Evolutionary conservation across 1,284 basidiomycete genomes (phyloP).

Genomic region (Mixia osmundae): DNA sequence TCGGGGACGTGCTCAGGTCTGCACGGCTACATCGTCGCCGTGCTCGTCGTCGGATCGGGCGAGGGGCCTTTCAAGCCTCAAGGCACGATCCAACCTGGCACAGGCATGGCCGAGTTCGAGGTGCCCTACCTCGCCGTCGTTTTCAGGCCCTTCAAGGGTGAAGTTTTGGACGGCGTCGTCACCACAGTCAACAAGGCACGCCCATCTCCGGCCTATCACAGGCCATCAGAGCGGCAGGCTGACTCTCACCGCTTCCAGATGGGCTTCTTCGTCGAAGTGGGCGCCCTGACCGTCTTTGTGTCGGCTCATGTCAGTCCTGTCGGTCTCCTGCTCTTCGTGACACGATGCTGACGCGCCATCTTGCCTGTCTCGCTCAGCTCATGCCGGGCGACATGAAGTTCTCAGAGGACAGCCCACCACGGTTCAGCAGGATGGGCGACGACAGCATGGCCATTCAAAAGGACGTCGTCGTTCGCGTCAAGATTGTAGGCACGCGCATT

Average conservation of each 20-base stretch:
- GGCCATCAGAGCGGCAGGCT: too few relatives aligned
- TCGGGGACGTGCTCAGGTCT: constrained; percentile 92
- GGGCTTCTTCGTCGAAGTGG: constrained; percentile 94
- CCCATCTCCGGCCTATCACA: constrained; percentile 1
- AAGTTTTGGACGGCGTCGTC: constrained; percentile 91
- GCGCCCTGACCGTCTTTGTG: constrained; percentile 74
- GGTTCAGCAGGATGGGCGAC: constrained; percentile 22
- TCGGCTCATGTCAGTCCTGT: constrained; percentile 59
- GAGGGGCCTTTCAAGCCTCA: too few relatives aligned
- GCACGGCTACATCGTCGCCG: constrained; percentile 92
- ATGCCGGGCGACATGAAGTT: constrained; percentile 81
- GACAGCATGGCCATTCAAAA: constrained; percentile 42
- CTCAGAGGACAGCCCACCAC: constrained; percentile 75
- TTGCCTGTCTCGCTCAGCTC: constrained; percentile 31
- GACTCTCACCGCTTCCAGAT: too few relatives aligned
- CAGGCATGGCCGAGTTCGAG: constrained; percentile 29
- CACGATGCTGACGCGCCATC: not conserved
- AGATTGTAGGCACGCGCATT: constrained; percentile 88
- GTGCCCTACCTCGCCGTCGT: constrained; percentile 41
- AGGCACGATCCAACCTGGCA: constrained; percentile 74
- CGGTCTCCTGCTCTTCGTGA: not conserved
- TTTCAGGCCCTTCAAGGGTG: constrained; percentile 95
- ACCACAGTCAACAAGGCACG: constrained; percentile 84
- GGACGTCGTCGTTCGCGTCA: constrained; percentile 70
- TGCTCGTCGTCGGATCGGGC: constrained; percentile 43